These are phyloP conservation scores for Alisma plantagoaquatica DNA, from an alignment of 106 monocot species.

Conservation along the genomic window DNA sequence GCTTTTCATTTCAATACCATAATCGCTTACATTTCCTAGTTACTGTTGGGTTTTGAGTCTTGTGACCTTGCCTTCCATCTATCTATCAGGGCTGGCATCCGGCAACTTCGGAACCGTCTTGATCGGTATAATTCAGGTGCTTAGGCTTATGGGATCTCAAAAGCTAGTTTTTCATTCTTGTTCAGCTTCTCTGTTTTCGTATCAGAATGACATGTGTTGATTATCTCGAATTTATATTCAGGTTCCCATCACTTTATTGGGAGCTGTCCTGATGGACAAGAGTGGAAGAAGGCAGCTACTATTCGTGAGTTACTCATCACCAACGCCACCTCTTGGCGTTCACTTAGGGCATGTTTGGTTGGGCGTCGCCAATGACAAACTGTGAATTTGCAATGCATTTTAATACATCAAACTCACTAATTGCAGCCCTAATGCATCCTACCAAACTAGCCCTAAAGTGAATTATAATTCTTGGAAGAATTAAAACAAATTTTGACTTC, in stretches of 20 bases:
- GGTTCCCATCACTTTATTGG: conserved; percentile 52
- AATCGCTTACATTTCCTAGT: too few species aligned
- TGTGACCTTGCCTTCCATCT: neutral
- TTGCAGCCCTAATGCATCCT: too few species aligned
- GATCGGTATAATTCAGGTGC: conserved; percentile 48
- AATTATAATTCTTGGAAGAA: neutral
- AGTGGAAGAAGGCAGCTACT: conserved; percentile 66
- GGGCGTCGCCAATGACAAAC: too few species aligned
- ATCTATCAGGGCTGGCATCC: conserved; percentile 68
- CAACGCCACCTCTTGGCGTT: too few species aligned
- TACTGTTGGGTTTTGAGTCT: neutral
- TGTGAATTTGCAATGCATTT: too few species aligned
- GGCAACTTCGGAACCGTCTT: conserved; percentile 51
- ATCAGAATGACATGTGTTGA: neutral
- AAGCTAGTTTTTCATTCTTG: too few species aligned
- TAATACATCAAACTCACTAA: too few species aligned
- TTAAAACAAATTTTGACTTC: neutral
- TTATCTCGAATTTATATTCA: conserved; percentile 10
- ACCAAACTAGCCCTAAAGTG: too few species aligned
- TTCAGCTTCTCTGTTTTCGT: too few species aligned
- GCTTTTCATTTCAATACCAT: too few species aligned
- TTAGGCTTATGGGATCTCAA: neutral
- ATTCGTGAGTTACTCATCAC: conserved; percentile 37
- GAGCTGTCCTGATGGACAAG: conserved; percentile 50
- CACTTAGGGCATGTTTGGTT: too few species aligned